Evolutionary conservation across 306 rosid species (phyloP).

Genomic region (Alnus rubra): DNA sequence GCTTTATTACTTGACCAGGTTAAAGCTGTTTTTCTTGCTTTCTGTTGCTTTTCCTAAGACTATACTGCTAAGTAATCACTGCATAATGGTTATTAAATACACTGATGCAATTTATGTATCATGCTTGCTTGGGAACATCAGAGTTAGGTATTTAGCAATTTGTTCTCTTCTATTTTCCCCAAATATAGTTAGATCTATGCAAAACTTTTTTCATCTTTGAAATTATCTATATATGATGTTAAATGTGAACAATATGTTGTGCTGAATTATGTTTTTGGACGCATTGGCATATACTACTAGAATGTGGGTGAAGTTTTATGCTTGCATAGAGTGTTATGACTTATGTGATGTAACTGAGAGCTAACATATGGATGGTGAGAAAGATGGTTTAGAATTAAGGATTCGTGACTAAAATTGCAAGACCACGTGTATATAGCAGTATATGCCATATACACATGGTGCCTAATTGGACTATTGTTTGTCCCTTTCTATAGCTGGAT

Average conservation of each 20-base stretch:
- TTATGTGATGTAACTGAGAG: neutral
- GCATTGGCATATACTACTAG: neutral
- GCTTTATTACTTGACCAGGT: constrained; percentile 93
- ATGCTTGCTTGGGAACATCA: neutral
- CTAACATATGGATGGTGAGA: neutral
- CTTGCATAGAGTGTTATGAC: neutral
- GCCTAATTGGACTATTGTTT: neutral
- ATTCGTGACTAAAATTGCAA: neutral
- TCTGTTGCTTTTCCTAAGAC: constrained; percentile 11
- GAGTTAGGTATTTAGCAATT: neutral
- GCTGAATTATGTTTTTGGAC: constrained; percentile 1
- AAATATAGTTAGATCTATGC: neutral
- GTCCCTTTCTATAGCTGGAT: neutral
- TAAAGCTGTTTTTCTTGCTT: constrained; percentile 20
- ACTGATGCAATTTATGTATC: neutral
- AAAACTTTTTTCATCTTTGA: neutral
- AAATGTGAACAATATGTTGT: neutral
- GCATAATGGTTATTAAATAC: neutral
- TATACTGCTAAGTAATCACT: neutral
- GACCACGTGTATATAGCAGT: neutral
- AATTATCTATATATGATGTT: neutral
- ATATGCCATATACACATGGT: too few relatives aligned
- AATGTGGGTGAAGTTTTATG: constrained; percentile 3
- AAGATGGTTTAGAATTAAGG: constrained; percentile 8
- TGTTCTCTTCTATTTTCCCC: neutral